These are phyloP conservation scores for Cryptosporidium meleagridis DNA, from an alignment of 169 alveolate genomes.

Conservation along the genomic window DNA sequence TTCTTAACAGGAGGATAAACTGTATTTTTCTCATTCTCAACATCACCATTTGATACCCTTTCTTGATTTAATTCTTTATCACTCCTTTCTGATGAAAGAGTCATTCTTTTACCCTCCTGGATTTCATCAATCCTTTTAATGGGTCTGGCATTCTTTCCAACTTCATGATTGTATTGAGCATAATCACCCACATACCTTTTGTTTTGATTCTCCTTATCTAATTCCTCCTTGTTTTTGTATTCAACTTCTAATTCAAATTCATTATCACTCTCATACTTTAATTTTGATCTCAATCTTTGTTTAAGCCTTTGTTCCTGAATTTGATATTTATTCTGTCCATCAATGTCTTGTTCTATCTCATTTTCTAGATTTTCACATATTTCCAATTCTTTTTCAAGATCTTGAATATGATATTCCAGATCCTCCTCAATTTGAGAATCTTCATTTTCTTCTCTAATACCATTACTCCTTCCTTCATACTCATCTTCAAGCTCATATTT, in stretches of 20 bases:
- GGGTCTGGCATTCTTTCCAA: not conserved
- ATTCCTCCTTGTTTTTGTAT: not conserved
- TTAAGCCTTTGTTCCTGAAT: not conserved
- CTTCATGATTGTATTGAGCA: not conserved
- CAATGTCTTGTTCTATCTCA: not conserved
- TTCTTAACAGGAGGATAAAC: slow-evolving; percentile 9
- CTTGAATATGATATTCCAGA: not conserved
- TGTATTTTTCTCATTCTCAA: not conserved
- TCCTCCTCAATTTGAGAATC: not conserved
- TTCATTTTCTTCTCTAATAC: not conserved
- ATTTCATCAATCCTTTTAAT: not conserved
- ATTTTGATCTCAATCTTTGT: not conserved
- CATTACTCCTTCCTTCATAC: not conserved
- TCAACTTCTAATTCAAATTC: not conserved
- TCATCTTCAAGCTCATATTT: not conserved
- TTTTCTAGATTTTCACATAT: not conserved
- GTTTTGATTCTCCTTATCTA: not conserved
- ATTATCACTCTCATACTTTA: not conserved
- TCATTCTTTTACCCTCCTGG: not conserved
- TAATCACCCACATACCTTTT: not conserved
- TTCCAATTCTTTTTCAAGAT: not conserved
- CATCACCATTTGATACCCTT: not conserved
- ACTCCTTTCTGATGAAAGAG: not conserved
- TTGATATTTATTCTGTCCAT: not conserved
- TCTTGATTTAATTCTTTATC: not conserved